Base-by-base conservation (phyloP, 495 filamentous ascomycete genomes). In the Parathielavia appendiculata region DNA sequence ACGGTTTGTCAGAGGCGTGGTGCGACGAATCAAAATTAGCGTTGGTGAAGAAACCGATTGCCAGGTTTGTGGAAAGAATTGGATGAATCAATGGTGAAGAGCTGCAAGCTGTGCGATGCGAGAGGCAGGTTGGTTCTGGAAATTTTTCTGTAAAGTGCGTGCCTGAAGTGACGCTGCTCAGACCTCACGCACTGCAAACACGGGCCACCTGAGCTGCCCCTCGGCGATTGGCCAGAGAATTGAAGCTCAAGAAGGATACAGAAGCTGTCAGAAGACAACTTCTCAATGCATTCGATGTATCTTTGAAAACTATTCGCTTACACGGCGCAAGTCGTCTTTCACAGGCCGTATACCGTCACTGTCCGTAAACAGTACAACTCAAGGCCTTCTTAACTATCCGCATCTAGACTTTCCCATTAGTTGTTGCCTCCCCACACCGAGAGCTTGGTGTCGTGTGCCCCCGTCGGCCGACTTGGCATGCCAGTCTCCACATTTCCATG, bases 201-300 rank as follows among this genome's bases (percentile, higher is more conserved):
- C 57, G 63, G 65, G 55, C 57, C 65, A 62, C 54, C 35, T 12
- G 44, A 43, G 51, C 55, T 56, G 51, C 57, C 58, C 52, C 54
- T 55, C 65, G 12, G 22, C 34, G 41, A 61, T 63, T 60, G 63
- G 66, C 54, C 54, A 49, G 56, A 53, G 36, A 43, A 58, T 38
- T 51, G 48, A 54, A 49, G 48, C 60, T 60, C 58, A 60, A 32
- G 60, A 63, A 72, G 54, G 64, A 30, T 56, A 54, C 55, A 65
- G 71, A 74, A 74, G 39, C 63, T 44, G 46, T 20, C 40, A 23
- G 44, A 59, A 51, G 41, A 23, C 23, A 43, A 14, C 26, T 22
- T 20, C 14, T 4, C 23, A 51, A 22, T 51, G 44, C 49, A 51
- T 10, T 38, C 11, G 23, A 45, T n/a, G n/a, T n/a, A n/a, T n/a